Conservation (phyloP, 768 basidiomycete genomes). For the Amanita brunnescens region DNA sequence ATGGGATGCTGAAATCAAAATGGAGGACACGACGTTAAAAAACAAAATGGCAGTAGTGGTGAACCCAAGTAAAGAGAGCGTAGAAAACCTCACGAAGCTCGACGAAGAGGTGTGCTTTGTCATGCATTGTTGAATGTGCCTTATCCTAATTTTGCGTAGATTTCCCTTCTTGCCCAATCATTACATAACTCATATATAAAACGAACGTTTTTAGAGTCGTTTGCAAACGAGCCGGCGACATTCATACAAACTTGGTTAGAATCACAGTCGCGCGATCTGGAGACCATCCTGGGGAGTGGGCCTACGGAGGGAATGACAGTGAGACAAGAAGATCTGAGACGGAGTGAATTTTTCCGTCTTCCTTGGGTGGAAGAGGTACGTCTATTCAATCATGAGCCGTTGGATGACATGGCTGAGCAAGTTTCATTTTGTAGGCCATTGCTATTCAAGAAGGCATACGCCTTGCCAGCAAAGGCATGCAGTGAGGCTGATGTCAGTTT, state of each 20-base stretch:
- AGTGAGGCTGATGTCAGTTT: slow-evolving; percentile 16
- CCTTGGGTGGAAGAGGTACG: slow-evolving; percentile 80
- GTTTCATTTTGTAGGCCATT: slow-evolving; percentile 47
- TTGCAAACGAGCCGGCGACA: slow-evolving; percentile 66
- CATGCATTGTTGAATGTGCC: neutral
- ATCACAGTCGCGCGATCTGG: slow-evolving; percentile 86
- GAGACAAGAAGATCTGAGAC: slow-evolving; percentile 78
- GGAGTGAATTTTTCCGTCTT: slow-evolving; percentile 85
- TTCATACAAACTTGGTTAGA: slow-evolving; percentile 90
- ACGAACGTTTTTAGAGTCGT: slow-evolving; percentile 75
- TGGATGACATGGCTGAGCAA: slow-evolving; percentile 1
- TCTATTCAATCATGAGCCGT: slow-evolving; percentile 9
- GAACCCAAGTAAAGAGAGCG: slow-evolving; percentile 61
- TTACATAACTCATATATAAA: slow-evolving; percentile 84
- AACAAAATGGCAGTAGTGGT: slow-evolving; percentile 66
- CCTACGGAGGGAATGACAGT: slow-evolving; percentile 71
- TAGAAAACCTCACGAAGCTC: slow-evolving; percentile 55
- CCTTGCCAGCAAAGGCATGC: slow-evolving; percentile 44
- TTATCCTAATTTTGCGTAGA: slow-evolving; percentile 31
- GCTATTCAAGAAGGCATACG: slow-evolving; percentile 78
- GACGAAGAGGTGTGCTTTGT: slow-evolving; percentile 80
- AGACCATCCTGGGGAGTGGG: slow-evolving; percentile 83
- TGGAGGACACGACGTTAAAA: slow-evolving; percentile 73
- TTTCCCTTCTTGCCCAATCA: slow-evolving; percentile 76
- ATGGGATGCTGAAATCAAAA: slow-evolving; percentile 84